Conservation (phyloP, 2,329 filamentous ascomycete species). For the Purpureocillium lavendulum region DNA sequence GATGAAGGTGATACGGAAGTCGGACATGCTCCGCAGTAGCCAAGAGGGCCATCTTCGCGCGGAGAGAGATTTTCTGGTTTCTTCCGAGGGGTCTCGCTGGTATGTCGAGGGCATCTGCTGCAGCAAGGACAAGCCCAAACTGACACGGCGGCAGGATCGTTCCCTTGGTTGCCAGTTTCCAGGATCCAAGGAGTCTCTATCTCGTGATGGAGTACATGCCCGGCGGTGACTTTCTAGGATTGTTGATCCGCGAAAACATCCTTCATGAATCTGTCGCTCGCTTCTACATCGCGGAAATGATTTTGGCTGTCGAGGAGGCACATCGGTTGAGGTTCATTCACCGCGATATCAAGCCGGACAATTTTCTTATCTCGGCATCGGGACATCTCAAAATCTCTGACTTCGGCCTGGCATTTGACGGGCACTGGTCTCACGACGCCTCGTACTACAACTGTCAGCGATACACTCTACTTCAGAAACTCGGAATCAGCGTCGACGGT, state of each 20-base stretch:
- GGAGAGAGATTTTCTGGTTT: conserved; percentile 85
- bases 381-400: conserved; percentile 95
- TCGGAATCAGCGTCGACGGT: conserved; percentile 66
- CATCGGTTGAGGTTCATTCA: conserved; percentile 88
- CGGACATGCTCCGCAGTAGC: conserved; percentile 80
- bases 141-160: conserved; percentile 54
- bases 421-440: conserved; percentile 89
- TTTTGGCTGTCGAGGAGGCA: conserved; percentile 86
- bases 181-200: conserved; percentile 77
- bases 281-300: conserved; percentile 94
- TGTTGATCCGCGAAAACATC: conserved; percentile 78
- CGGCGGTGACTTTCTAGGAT: conserved; percentile 83
- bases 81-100: conserved; percentile 80
- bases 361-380: conserved; percentile 81
- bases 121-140: background rate
- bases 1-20: conserved; percentile 96
- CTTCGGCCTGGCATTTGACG: conserved; percentile 91
- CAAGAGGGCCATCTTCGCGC: conserved; percentile 90
- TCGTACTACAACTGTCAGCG: conserved; percentile 79
- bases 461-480: conserved; percentile 66
- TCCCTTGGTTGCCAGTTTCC: conserved; percentile 79
- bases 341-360: conserved; percentile 93
- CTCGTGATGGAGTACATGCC: conserved; percentile 99
- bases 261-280: conserved; percentile 70
- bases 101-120: conserved; percentile 16